Percentiles rank a stretch among this genome's conserved stretches.
Conservation (phyloP, 805 yeast species). For the Priceomyces castillae region DNA sequence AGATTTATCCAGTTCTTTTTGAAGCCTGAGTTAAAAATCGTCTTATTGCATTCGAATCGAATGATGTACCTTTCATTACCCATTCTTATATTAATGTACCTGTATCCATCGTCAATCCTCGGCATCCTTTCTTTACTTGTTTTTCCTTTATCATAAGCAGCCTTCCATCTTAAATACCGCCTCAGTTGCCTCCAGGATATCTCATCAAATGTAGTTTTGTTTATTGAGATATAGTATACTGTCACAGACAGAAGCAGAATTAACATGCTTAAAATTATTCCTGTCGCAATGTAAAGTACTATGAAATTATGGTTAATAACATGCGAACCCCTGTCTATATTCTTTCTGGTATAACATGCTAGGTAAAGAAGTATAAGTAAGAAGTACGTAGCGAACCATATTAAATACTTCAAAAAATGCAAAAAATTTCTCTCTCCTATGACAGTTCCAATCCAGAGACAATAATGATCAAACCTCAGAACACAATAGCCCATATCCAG, state of each 20-base stretch:
- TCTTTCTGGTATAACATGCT: constrained; percentile 20
- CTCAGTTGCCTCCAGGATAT: constrained; percentile 34
- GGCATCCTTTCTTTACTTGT: constrained; percentile 8
- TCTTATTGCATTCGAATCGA: constrained; percentile 25
- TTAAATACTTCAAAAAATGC: constrained; percentile 53
- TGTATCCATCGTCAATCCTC: constrained; percentile 25
- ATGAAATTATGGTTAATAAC: constrained; percentile 48
- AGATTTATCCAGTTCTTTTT: constrained; percentile 35
- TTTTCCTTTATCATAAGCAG: constrained; percentile 9
- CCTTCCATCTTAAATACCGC: constrained; percentile 26
- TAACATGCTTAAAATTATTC: constrained; percentile 46
- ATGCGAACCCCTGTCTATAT: constrained; percentile 22
- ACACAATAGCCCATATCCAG: constrained; percentile 55
- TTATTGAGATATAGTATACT: constrained; percentile 41
- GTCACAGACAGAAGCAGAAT: constrained; percentile 43
- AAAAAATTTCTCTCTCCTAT: constrained; percentile 68
- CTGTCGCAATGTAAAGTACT: constrained; percentile 43
- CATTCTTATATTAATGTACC: constrained; percentile 44
- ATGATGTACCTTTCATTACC: constrained; percentile 37
- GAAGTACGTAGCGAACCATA: constrained; percentile 36
- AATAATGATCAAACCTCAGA: constrained; percentile 78
- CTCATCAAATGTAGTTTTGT: constrained; percentile 62
- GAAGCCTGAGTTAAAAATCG: constrained; percentile 39
- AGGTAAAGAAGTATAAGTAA: constrained; percentile 18
- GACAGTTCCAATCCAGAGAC: constrained; percentile 71